phyloP scores from a whole-genome alignment of 441 rosid species.

The Geranium incanum region DNA sequence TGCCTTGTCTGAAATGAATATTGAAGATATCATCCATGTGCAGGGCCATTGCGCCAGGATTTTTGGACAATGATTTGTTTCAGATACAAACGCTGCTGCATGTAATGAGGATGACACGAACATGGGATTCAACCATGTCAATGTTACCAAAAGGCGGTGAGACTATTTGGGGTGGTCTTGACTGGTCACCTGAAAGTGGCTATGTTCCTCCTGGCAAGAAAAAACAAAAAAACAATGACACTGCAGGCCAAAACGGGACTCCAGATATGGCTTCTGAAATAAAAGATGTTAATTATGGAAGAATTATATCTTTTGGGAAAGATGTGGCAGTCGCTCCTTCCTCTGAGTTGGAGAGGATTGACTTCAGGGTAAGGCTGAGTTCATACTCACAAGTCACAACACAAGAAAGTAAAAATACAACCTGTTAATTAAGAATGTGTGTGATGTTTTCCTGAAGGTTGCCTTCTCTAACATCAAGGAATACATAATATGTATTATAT shows the following conservation, averaged over 20 bases:
- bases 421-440: not conserved
- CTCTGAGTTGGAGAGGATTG: slow-evolving; percentile 61
- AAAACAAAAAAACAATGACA: slow-evolving; percentile 35
- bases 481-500: too few relatives aligned
- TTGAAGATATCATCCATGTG: slow-evolving; percentile 11
- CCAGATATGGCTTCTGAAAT: slow-evolving; percentile 33
- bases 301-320: slow-evolving; percentile 82
- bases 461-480: not conserved
- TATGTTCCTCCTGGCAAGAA: slow-evolving; percentile 39
- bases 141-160: slow-evolving; percentile 98
- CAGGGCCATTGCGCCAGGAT: slow-evolving; percentile 90
- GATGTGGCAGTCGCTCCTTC: slow-evolving; percentile 62
- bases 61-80: slow-evolving; percentile 70
- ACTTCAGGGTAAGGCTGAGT: slow-evolving; percentile 58
- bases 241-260: slow-evolving; percentile 28
- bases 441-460: not conserved
- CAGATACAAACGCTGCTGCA: slow-evolving; percentile 75
- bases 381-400: not conserved
- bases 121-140: slow-evolving; percentile 98
- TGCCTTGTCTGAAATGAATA: not conserved
- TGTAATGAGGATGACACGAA: slow-evolving; percentile 74
- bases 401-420: not conserved
- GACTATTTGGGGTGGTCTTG: slow-evolving; percentile 88
- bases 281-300: slow-evolving; percentile 56
- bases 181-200: slow-evolving; percentile 86